A percentile compares a stretch with the other conserved stretches of the same genome.
These are phyloP conservation scores for Urostyla sp. DNA, from an alignment of 73 alveolate genomes.

Conservation along the genomic window DNA sequence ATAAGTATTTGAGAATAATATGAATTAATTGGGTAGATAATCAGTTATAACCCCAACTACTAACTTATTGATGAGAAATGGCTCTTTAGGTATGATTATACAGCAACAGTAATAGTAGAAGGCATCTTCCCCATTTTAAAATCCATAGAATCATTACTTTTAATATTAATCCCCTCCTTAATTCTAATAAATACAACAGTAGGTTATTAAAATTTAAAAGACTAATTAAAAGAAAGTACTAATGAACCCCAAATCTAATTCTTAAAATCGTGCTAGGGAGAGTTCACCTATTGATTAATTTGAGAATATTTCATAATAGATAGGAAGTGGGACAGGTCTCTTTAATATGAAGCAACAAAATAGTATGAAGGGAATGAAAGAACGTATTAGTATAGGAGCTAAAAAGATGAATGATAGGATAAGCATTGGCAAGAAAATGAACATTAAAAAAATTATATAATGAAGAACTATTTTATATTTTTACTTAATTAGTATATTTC, in stretches of 20 bases:
- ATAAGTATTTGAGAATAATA: neutral
- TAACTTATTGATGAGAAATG: neutral
- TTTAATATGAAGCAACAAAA: too few relatives aligned
- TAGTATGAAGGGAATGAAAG: too few relatives aligned
- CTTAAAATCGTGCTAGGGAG: slow-evolving; percentile 30
- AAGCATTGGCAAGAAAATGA: too few relatives aligned
- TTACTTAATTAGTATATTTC: too few relatives aligned
- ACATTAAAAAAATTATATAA: too few relatives aligned
- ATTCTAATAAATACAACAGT: neutral
- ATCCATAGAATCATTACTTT: too few relatives aligned
- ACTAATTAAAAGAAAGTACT: neutral
- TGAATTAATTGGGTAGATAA: neutral
- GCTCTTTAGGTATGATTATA: neutral
- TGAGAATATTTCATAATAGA: too few relatives aligned
- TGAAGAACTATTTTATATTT: too few relatives aligned
- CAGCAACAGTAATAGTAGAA: neutral
- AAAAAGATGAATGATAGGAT: too few relatives aligned
- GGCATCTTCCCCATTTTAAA: neutral
- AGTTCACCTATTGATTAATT: slow-evolving; percentile 44
- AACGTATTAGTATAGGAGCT: too few relatives aligned
- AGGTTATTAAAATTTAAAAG: neutral
- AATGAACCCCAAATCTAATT: neutral
- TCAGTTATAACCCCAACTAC: slow-evolving; percentile 26
- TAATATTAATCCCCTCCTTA: too few relatives aligned
- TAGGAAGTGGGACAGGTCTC: too few relatives aligned